phyloP scores from a whole-genome alignment of 345 rosid genomes.

The Nasturtium officinale region DNA sequence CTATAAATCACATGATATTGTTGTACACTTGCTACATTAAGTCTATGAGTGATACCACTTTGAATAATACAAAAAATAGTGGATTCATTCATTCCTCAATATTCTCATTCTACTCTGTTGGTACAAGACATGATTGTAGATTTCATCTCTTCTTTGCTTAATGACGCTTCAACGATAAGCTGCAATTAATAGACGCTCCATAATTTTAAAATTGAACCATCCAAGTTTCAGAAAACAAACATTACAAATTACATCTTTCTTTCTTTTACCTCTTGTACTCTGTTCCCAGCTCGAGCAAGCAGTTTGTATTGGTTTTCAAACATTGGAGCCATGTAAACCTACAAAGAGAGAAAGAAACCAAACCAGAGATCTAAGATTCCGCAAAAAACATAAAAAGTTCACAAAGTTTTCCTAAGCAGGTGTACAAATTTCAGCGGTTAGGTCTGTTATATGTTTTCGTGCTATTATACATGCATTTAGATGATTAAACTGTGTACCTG shows the following conservation, averaged over 20 bases:
- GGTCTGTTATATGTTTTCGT: not conserved
- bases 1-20: not conserved
- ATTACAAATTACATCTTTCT: slow-evolving; percentile 1
- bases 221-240: not conserved
- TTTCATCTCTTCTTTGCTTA: slow-evolving; percentile 85
- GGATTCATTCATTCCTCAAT: not conserved
- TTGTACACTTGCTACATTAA: slow-evolving; percentile 11
- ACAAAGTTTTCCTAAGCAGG: not conserved
- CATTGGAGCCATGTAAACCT: slow-evolving; percentile 96
- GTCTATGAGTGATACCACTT: slow-evolving; percentile 25
- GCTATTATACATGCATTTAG: not conserved
- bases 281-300: slow-evolving; percentile 92
- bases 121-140: slow-evolving; percentile 75
- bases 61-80: slow-evolving; percentile 7
- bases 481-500: slow-evolving; percentile 55
- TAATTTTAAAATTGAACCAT: not conserved
- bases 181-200: slow-evolving; percentile 34
- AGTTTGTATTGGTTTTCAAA: slow-evolving; percentile 83
- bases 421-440: not conserved
- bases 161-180: slow-evolving; percentile 75
- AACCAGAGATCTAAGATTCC: not conserved
- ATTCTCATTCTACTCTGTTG: slow-evolving; percentile 58
- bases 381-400: not conserved
- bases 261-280: slow-evolving; percentile 85
- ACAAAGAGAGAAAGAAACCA: not conserved